phyloP scores from a whole-genome alignment of 2,329 filamentous ascomycete genomes.

The Paramyrothecium roridum region DNA sequence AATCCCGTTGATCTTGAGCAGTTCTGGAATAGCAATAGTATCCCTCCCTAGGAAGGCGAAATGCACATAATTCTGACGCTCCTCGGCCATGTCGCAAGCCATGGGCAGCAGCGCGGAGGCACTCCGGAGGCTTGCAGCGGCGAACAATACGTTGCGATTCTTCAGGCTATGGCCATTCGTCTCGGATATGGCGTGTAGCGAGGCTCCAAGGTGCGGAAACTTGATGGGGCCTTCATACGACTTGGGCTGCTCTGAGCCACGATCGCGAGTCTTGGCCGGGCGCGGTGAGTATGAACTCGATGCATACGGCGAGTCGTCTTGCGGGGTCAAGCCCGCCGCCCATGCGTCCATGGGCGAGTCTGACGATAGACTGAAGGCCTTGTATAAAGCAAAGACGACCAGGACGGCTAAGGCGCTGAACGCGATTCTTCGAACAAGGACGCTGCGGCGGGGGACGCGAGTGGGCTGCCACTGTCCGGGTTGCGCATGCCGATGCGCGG shows the following conservation, averaged over 20 bases:
- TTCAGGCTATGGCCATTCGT: slow-evolving; percentile 46
- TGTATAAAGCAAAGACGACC: slow-evolving; percentile 47
- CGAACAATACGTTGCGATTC: slow-evolving; percentile 77
- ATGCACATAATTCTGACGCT: slow-evolving; percentile 72
- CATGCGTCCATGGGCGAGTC: slow-evolving; percentile 3
- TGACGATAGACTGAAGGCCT: slow-evolving; percentile 40
- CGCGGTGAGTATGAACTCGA: neutral
- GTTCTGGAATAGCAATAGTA: slow-evolving; percentile 63
- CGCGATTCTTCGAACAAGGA: slow-evolving; percentile 49
- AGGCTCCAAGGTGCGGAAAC: slow-evolving; percentile 62
- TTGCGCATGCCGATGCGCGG: slow-evolving; percentile 16
- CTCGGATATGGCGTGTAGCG: slow-evolving; percentile 57
- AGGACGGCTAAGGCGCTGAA: slow-evolving; percentile 43
- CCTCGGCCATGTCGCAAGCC: slow-evolving; percentile 79
- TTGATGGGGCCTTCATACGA: slow-evolving; percentile 67
- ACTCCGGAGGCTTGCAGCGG: slow-evolving; percentile 70
- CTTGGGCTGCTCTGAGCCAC: slow-evolving; percentile 25
- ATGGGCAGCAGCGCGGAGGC: slow-evolving; percentile 71
- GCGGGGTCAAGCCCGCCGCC: slow-evolving; percentile 1
- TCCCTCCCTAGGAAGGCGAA: slow-evolving; percentile 75
- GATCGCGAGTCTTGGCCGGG: neutral
- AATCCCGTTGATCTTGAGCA: slow-evolving; percentile 79
- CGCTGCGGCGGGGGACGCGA: slow-evolving; percentile 46
- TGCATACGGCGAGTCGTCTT: neutral
- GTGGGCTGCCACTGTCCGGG: slow-evolving; percentile 35